phyloP scores from a whole-genome alignment of 768 basidiomycete genomes.

The Mrakia gelida region DNA sequence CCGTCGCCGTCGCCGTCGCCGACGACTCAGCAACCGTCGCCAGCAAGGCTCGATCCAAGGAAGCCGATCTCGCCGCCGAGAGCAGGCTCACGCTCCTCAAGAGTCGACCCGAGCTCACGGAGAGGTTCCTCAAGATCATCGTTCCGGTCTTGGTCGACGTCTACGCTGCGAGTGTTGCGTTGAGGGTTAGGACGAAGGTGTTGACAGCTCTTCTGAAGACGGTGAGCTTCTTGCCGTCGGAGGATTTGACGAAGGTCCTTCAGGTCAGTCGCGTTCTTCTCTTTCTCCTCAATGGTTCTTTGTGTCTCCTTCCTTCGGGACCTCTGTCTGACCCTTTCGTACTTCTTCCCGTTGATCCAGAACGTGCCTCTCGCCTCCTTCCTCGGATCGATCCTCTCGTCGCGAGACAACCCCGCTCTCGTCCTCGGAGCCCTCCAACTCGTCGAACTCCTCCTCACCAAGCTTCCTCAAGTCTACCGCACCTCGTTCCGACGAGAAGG shows the following conservation, averaged over 20 bases:
- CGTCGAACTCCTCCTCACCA: slow-evolving; percentile 81
- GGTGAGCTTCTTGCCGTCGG: slow-evolving; percentile 76
- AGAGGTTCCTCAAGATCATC: slow-evolving; percentile 77
- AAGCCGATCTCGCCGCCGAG: slow-evolving; percentile 50
- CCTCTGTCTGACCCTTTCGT: neutral
- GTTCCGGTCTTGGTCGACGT: slow-evolving; percentile 95
- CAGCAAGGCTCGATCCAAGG: slow-evolving; percentile 43
- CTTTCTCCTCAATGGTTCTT: too few relatives aligned
- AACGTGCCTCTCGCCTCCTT: slow-evolving; percentile 93
- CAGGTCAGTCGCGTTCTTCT: slow-evolving; percentile 53
- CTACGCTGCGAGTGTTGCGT: slow-evolving; percentile 94
- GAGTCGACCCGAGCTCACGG: slow-evolving; percentile 65
- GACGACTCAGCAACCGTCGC: slow-evolving; percentile 41
- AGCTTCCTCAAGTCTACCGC: slow-evolving; percentile 76
- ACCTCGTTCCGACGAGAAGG: slow-evolving; percentile 90
- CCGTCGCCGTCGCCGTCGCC: slow-evolving; percentile 35
- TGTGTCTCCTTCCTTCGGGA: too few relatives aligned
- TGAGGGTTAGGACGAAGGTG: slow-evolving; percentile 80
- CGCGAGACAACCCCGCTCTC: slow-evolving; percentile 79
- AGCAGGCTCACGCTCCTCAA: slow-evolving; percentile 66
- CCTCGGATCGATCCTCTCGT: slow-evolving; percentile 86
- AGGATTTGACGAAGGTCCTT: slow-evolving; percentile 69
- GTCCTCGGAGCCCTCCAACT: slow-evolving; percentile 87
- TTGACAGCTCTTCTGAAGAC: slow-evolving; percentile 84
- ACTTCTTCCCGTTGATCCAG: slow-evolving; percentile 55